Conservation (phyloP, 495 filamentous ascomycete species). For the Barbatosphaeria neglecta region DNA sequence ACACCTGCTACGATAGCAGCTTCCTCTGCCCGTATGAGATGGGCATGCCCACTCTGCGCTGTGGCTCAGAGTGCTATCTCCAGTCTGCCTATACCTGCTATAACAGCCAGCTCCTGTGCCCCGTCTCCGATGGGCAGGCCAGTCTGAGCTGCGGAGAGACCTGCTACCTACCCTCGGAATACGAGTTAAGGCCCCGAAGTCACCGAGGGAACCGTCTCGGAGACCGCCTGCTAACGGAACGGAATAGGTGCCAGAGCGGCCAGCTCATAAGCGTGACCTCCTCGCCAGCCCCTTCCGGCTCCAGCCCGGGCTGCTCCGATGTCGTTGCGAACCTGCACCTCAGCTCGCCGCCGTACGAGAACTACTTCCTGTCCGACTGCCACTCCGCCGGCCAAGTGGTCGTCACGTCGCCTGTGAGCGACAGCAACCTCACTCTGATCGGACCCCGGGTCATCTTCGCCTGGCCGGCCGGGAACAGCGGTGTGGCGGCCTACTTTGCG, state of each 20-base stretch:
- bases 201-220: no score
- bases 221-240: not conserved
- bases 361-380: slow-evolving; percentile 55
- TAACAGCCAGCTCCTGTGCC: slow-evolving; percentile 26
- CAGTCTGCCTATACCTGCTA: slow-evolving; percentile 25
- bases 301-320: not conserved
- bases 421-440: slow-evolving; percentile 43
- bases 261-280: not conserved
- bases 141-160: slow-evolving; percentile 25
- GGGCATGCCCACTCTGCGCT: not conserved
- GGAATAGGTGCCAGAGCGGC: not conserved
- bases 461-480: slow-evolving; percentile 56
- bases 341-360: slow-evolving; percentile 41
- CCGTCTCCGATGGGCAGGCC: slow-evolving; percentile 20
- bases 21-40: not conserved
- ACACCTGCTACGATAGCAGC: not conserved
- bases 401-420: slow-evolving; percentile 41
- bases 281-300: not conserved
- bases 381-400: slow-evolving; percentile 45
- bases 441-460: slow-evolving; percentile 23
- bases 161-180: slow-evolving; percentile 26
- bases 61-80: not conserved
- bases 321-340: slow-evolving; percentile 8
- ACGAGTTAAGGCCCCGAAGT: not conserved
- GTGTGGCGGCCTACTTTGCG: slow-evolving; percentile 41